Evolutionary conservation across 2,329 filamentous ascomycete genomes (phyloP), one percentile per base, ranked within the genome.

Genomic region (Penicillium sp.): DNA sequence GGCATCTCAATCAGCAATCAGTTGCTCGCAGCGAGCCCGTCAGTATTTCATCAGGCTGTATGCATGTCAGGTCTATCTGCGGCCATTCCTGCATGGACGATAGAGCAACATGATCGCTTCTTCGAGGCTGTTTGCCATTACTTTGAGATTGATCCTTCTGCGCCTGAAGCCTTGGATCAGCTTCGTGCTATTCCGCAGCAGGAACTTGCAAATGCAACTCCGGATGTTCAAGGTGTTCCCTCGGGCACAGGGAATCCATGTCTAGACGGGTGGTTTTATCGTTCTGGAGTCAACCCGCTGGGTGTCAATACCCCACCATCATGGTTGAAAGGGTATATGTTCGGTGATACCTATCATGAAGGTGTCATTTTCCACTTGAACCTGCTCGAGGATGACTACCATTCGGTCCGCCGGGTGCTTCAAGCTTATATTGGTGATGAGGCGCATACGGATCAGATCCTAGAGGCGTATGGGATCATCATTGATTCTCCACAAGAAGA

Each of bases 1-100:
- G 66, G 61, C 0, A 69, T 69, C 9, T 69, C 67, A 1, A 66
- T 70, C 19, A 64, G 60, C 35, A 67, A 68, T 43, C 68, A 70
- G 19, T 56, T 70, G 9, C 49, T 51, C 10, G 58, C 65, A 4
- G 55, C 58, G 3, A 52, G 49, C 1, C 66, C 65, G 6, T 54
- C 68, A 2, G 27, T 42, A 7, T 69, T 69, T 29, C 63, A 63
- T 42, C 66, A 61, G 19, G 66, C 64, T 1, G 58, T 65, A 11
- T 67, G 64, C 26, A 68, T 69, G 66, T 68, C 66, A 10, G 66
- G 67, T 0, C 35, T 66, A 2, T 63, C 64, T 16, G 53, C 59
- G 1, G 49, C 64, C 0, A 68, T 69, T 44, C 64, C 64, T 1
- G 43, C 64, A 3, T 68, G 66, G 65, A 64, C 50, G 1, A 60